Evolutionary conservation across 2,329 filamentous ascomycete genomes (phyloP).

Genomic region (Fusarium foetens): DNA sequence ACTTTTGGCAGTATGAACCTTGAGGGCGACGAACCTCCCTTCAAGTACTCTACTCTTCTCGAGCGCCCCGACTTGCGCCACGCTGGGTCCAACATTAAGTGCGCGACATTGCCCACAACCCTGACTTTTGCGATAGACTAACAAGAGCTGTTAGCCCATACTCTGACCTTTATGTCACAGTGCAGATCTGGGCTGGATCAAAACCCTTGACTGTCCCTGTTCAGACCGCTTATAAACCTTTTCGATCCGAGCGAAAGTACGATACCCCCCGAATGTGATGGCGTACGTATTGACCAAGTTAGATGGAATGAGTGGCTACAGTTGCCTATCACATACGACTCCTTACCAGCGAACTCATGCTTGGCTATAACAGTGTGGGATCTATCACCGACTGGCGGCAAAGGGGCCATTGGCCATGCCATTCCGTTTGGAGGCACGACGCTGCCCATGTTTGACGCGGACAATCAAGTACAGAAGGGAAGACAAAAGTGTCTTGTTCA

Average conservation of each 20-base stretch:
- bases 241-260: conserved; percentile 76
- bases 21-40: conserved; percentile 56
- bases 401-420: conserved; percentile 76
- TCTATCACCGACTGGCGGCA: conserved; percentile 80
- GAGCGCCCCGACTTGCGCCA: conserved; percentile 84
- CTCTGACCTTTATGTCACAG: conserved; percentile 93
- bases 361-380: conserved; percentile 97
- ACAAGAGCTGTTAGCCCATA: conserved; percentile 63
- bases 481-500: conserved; percentile 91
- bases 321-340: conserved; percentile 84
- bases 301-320: conserved; percentile 98
- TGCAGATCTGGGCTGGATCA: conserved; percentile 94
- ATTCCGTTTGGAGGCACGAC: conserved; percentile 96
- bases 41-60: conserved; percentile 74
- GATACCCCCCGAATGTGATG: conserved; percentile 2
- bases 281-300: conserved; percentile 20
- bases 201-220: conserved; percentile 93
- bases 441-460: conserved; percentile 87
- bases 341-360: conserved; percentile 82
- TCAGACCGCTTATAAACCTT: conserved; percentile 92
- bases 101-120: conserved; percentile 18
- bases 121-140: conserved; percentile 29
- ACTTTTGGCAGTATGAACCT: conserved; percentile 56
- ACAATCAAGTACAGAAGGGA: conserved; percentile 91
- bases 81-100: conserved; percentile 86